These are phyloP conservation scores for Rosellinia necatrix DNA, from an alignment of 2,329 filamentous ascomycete species.

Conservation along the genomic window DNA sequence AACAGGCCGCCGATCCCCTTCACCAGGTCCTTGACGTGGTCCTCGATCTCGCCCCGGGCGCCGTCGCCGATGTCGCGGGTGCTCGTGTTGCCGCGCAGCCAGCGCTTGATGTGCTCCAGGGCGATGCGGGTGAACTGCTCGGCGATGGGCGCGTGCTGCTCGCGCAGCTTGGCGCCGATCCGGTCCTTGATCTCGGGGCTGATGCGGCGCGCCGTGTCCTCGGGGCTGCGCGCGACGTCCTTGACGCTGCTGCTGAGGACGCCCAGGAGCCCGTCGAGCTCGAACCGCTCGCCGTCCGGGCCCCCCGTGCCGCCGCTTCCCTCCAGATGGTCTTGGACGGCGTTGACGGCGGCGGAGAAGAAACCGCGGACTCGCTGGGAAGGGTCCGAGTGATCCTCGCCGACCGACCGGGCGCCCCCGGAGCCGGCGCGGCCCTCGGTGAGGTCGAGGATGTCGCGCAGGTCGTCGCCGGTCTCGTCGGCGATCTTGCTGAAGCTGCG, in stretches of 20 bases:
- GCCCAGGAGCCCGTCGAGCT: constrained; percentile 50
- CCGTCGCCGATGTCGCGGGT: constrained; percentile 44
- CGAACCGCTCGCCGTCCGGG: constrained; percentile 41
- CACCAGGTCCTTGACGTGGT: constrained; percentile 50
- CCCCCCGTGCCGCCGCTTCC: constrained; percentile 30
- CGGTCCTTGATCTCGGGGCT: constrained; percentile 53
- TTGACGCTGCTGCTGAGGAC: constrained; percentile 50
- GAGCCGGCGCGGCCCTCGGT: constrained; percentile 40
- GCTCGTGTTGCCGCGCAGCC: constrained; percentile 31
- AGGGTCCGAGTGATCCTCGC: constrained; percentile 32
- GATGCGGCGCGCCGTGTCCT: constrained; percentile 51
- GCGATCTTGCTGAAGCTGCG: no score
- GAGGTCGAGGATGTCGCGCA: no score
- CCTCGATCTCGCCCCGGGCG: constrained; percentile 49
- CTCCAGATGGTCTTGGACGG: constrained; percentile 48
- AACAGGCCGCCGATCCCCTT: constrained; percentile 50
- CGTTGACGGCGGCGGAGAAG: constrained; percentile 48
- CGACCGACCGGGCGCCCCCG: not conserved
- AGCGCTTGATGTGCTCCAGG: constrained; percentile 52
- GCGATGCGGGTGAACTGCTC: constrained; percentile 53
- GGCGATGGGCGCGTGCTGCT: constrained; percentile 50
- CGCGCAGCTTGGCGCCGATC: constrained; percentile 46
- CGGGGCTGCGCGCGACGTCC: constrained; percentile 50
- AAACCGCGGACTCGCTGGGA: constrained; percentile 37
- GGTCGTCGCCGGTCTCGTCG: no score